Conservation (phyloP, 2,329 filamentous ascomycete genomes). For the Fusarium keratoplasticum region DNA sequence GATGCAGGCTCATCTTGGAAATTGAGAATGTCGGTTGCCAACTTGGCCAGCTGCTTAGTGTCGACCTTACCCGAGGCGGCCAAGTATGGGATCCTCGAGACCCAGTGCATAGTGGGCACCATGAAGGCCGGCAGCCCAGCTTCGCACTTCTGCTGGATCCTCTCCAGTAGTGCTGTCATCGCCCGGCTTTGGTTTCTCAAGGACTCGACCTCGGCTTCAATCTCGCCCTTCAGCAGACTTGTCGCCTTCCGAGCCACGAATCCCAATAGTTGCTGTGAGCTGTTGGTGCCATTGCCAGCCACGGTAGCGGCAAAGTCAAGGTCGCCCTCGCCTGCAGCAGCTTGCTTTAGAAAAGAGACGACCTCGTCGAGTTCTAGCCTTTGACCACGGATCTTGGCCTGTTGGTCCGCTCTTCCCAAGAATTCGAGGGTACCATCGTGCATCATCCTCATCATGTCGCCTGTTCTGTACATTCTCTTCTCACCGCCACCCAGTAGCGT, state of each 20-base stretch:
- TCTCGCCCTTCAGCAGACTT: background rate
- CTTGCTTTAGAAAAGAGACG: slow-evolving; percentile 11
- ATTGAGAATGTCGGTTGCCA: slow-evolving; percentile 6
- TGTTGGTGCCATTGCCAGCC: background rate
- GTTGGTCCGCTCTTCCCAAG: slow-evolving; percentile 14
- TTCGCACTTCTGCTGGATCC: slow-evolving; percentile 10
- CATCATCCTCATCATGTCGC: slow-evolving; percentile 35
- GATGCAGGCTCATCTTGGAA: background rate
- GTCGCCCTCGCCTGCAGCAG: background rate
- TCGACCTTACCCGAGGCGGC: slow-evolving; percentile 24
- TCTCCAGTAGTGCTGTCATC: background rate
- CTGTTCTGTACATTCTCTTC: slow-evolving; percentile 19
- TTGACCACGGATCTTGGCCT: slow-evolving; percentile 28
- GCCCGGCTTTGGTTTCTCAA: background rate
- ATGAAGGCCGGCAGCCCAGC: slow-evolving; percentile 16
- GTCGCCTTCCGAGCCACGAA: background rate
- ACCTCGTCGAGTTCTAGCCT: slow-evolving; percentile 23
- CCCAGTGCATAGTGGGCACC: slow-evolving; percentile 14
- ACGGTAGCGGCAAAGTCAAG: slow-evolving; percentile 24
- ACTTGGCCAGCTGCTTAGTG: slow-evolving; percentile 5
- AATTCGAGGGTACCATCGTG: slow-evolving; percentile 19
- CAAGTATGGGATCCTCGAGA: slow-evolving; percentile 20
- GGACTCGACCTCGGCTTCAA: background rate
- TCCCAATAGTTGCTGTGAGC: background rate
- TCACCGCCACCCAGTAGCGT: background rate